Conservation (phyloP, 352 stramenopile species). For the Elongisporangium anandrum region DNA sequence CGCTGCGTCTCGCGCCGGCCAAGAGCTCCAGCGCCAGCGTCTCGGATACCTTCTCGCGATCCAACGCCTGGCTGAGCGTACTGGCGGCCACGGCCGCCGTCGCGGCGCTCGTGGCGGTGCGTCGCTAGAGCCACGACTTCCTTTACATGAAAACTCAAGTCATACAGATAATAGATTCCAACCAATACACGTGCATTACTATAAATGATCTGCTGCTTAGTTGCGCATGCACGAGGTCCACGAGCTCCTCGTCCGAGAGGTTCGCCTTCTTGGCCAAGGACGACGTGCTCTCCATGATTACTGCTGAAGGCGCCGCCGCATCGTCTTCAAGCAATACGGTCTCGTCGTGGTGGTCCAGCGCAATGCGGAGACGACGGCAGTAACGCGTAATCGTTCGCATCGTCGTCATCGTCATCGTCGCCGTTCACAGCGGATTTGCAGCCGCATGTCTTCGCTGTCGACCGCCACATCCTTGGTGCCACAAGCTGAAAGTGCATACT, state of each 20-base stretch:
- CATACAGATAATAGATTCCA: conserved; percentile 5
- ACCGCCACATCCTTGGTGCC: too few relatives aligned
- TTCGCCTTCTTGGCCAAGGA: conserved; percentile 32
- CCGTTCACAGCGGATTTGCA: conserved; percentile 13
- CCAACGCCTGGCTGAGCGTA: conserved; percentile 1
- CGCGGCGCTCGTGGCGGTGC: conserved; percentile 9
- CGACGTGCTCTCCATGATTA: conserved; percentile 33
- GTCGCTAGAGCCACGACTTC: conserved; percentile 9
- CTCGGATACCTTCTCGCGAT: background rate
- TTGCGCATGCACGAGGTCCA: conserved; percentile 43
- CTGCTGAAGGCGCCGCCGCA: background rate
- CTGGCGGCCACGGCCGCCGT: conserved; percentile 10
- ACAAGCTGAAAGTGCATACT: too few relatives aligned
- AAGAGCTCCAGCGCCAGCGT: conserved; percentile 1
- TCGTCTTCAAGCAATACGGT: conserved; percentile 4
- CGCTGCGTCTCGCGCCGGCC: conserved; percentile 13
- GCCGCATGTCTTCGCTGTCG: too few relatives aligned
- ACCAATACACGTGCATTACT: background rate
- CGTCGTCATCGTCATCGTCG: conserved; percentile 19
- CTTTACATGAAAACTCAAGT: conserved; percentile 15
- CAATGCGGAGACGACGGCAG: conserved; percentile 24
- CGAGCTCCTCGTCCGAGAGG: conserved; percentile 50
- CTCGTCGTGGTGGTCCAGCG: conserved; percentile 12
- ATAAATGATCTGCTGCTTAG: conserved; percentile 5
- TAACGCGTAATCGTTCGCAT: conserved; percentile 20